phyloP scores from a whole-genome alignment of 2,329 filamentous ascomycete genomes.

The Monosporascus cannonballus region DNA sequence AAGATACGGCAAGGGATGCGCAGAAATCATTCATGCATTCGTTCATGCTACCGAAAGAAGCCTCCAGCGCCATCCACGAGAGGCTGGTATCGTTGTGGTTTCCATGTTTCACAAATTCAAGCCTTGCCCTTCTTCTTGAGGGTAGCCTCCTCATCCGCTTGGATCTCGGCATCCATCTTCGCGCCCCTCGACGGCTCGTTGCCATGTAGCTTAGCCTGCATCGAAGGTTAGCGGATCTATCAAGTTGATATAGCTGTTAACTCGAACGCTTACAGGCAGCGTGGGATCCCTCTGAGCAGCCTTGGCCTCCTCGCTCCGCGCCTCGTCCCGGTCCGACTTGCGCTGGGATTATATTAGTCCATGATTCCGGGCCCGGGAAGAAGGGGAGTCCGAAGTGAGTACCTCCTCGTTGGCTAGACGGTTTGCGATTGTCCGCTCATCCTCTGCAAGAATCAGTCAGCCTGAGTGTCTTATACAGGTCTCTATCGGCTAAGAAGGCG shows the following conservation, averaged over 20 bases:
- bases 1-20: no score
- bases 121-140: slow-evolving; percentile 55
- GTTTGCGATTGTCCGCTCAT: slow-evolving; percentile 66
- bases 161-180: slow-evolving; percentile 63
- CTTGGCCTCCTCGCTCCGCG: slow-evolving; percentile 37
- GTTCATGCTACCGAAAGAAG: slow-evolving; percentile 1
- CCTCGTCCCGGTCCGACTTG: slow-evolving; percentile 31
- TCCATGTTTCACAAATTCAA: slow-evolving; percentile 13
- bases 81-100: neutral
- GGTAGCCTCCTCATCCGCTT: slow-evolving; percentile 61
- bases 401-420: slow-evolving; percentile 59
- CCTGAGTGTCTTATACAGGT: neutral
- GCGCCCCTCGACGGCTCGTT: slow-evolving; percentile 70
- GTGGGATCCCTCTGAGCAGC: slow-evolving; percentile 55
- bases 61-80: neutral
- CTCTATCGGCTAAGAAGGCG: slow-evolving; percentile 13
- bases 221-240: neutral
- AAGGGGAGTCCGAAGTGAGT: slow-evolving; percentile 18
- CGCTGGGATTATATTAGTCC: slow-evolving; percentile 6
- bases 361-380: neutral
- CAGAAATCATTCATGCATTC: neutral
- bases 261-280: slow-evolving; percentile 38
- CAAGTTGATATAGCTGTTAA: slow-evolving; percentile 4
- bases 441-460: slow-evolving; percentile 43
- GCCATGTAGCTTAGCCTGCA: slow-evolving; percentile 57